phyloP scores from a whole-genome alignment of 805 yeast species.

The Candida taoyuanica region DNA sequence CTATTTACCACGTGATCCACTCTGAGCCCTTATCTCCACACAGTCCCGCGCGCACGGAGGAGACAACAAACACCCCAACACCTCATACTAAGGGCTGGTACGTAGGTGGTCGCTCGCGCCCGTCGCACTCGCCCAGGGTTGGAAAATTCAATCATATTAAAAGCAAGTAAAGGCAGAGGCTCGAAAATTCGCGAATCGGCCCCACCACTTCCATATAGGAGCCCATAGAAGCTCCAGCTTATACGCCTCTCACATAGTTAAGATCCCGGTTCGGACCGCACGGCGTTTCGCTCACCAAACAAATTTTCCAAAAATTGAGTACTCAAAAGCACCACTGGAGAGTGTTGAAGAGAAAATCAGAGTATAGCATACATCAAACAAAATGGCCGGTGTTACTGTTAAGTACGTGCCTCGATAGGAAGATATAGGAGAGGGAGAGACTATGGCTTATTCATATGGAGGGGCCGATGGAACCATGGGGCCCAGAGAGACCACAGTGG shows the following conservation, averaged over 20 bases:
- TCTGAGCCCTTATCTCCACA: constrained; percentile 4
- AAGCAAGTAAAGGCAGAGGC: neutral
- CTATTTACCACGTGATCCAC: constrained; percentile 3
- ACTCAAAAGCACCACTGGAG: constrained; percentile 13
- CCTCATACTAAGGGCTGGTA: constrained; percentile 6
- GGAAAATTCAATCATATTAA: no score
- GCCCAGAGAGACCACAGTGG: no score
- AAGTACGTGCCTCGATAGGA: constrained; percentile 59
- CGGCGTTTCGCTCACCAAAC: constrained; percentile 11
- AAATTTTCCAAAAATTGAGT: constrained; percentile 14
- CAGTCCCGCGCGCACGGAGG: constrained; percentile 1
- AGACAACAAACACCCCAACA: constrained; percentile 8
- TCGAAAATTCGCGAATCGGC: no score
- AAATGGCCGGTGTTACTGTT: constrained; percentile 97
- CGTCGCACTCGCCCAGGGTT: no score
- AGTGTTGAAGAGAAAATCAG: constrained; percentile 26
- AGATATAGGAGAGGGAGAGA: neutral
- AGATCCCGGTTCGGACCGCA: constrained; percentile 11
- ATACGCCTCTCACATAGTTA: no score
- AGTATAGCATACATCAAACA: constrained; percentile 19
- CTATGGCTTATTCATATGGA: neutral
- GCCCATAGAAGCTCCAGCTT: no score
- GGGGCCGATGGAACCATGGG: no score
- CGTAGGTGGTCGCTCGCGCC: no score
- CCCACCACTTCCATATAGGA: no score